A percentile compares a stretch with the other conserved stretches of the same genome.
phyloP scores from a whole-genome alignment of 345 rosid species.

The Populus davidiana region DNA sequence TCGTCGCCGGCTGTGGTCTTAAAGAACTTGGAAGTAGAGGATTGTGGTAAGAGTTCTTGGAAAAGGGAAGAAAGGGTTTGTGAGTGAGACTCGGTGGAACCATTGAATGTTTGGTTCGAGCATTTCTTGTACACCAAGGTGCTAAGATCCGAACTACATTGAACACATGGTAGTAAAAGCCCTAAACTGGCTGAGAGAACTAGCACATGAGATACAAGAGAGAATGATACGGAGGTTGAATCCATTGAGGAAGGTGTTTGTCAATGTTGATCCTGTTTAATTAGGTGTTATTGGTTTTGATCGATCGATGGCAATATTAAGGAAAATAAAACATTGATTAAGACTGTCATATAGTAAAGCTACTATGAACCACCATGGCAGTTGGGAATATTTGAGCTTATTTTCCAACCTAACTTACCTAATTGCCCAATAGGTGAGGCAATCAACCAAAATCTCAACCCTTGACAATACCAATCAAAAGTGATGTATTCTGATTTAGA shows the following conservation, averaged over 20 bases:
- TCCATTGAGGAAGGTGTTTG: not conserved
- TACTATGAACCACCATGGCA: too few relatives aligned
- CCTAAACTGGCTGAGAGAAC: constrained; percentile 14
- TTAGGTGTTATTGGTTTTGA: too few relatives aligned
- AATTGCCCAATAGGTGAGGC: too few relatives aligned
- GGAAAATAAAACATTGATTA: too few relatives aligned
- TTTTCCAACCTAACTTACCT: too few relatives aligned
- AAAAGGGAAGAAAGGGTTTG: constrained; percentile 44
- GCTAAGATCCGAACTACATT: constrained; percentile 34
- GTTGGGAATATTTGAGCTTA: too few relatives aligned
- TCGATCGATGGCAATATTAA: too few relatives aligned
- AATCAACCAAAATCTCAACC: too few relatives aligned
- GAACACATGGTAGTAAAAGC: constrained; percentile 15
- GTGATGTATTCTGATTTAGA: too few relatives aligned
- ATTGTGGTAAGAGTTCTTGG: constrained; percentile 40
- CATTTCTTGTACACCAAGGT: constrained; percentile 58
- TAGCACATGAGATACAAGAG: not conserved
- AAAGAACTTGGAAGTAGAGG: constrained; percentile 50
- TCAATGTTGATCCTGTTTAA: not conserved
- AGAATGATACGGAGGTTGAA: constrained; percentile 16
- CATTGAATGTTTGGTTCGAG: constrained; percentile 18
- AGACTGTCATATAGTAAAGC: too few relatives aligned
- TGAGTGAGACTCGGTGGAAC: constrained; percentile 26
- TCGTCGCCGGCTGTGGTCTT: constrained; percentile 46
- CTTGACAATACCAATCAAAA: too few relatives aligned